Conservation (phyloP, 1,139 yeast species). For the Scheffersomyces segobiensis region DNA sequence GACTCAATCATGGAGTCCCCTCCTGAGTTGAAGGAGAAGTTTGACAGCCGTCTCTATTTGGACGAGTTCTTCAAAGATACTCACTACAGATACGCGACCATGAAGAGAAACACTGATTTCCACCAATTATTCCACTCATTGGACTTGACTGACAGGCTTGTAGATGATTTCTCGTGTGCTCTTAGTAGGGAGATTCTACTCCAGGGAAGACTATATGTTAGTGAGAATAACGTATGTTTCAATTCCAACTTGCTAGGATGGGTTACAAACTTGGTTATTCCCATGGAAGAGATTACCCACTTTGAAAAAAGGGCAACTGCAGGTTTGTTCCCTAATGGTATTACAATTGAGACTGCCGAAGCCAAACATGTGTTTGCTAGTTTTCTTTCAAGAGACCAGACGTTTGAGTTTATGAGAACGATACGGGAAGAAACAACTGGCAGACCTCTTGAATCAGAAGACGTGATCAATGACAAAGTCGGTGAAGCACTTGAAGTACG, state of each 20-base stretch:
- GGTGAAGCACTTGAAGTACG: constrained; percentile 16
- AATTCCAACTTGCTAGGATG: constrained; percentile 91
- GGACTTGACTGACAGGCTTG: constrained; percentile 67
- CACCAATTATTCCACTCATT: constrained; percentile 72
- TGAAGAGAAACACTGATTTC: constrained; percentile 73
- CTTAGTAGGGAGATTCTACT: constrained; percentile 80
- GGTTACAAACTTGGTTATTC: constrained; percentile 79
- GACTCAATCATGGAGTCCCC: constrained; percentile 18
- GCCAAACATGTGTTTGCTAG: constrained; percentile 81
- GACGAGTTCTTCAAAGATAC: constrained; percentile 38
- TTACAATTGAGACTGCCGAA: constrained; percentile 67
- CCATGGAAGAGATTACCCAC: constrained; percentile 67
- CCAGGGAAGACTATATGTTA: constrained; percentile 88
- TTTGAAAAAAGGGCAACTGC: constrained; percentile 84
- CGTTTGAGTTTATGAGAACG: constrained; percentile 65
- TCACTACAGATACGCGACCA: constrained; percentile 57
- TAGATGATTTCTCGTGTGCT: constrained; percentile 91
- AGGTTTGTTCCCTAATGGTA: constrained; percentile 90
- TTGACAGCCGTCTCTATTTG: constrained; percentile 36
- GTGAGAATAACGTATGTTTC: constrained; percentile 81
- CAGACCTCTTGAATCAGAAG: constrained; percentile 9
- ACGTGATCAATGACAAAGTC: constrained; percentile 7
- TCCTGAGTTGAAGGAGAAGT: constrained; percentile 20
- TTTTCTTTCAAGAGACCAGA: constrained; percentile 77
- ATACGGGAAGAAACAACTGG: constrained; percentile 50